Evolutionary conservation across 331 rosid genomes (phyloP), one percentile per base, ranked within the genome.

Genomic region (Rosa hybrid): DNA sequence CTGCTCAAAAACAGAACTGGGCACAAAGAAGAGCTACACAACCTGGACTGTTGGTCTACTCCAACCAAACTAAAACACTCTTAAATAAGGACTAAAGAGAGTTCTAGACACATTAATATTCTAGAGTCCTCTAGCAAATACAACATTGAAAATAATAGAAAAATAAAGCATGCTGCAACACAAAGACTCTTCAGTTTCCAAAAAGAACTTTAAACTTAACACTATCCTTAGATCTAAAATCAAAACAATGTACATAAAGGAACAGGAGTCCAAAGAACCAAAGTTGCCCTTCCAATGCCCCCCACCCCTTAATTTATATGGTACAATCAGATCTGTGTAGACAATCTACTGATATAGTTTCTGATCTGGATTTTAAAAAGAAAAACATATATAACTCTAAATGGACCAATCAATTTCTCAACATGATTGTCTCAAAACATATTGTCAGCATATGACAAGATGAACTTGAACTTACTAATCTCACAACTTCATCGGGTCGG

Each of bases 401-500:
- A 59, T 38, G 77, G 23, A 14, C 5, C 14, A 39, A 71, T 8
- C 38, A 21, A 16, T 10, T 3, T 48, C 74, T 44, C 42, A 46
- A 44, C 59, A 23, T 14, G 48, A 30, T 18, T 23, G 27, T 23
- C 45, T 18, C 46, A 45, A 20, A 18, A 13, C 46, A 64, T 39
- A 42, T 23, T 11, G 34, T 46, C 60, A 8, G 48, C n/a, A 65
- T 68, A 16, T 41, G 23, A 48, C 42, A 59, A 34, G 75, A 81
- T 84, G 23, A 78, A 70, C 17, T 65, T 79, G 65, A 74, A 81
- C 97, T 89, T 77, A 95, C 99, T 86, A 95, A 69, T 78, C 78
- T 90, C 71, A 97, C 93, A 87, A 93, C 98, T 85, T 90, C 98
- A 50, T 82, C 88, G 1, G 93, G 97, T 62, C 51, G 88, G 64